These are phyloP conservation scores for Arxiozyma slooffiae DNA, from an alignment of 1,139 yeast species.

Conservation along the genomic window DNA sequence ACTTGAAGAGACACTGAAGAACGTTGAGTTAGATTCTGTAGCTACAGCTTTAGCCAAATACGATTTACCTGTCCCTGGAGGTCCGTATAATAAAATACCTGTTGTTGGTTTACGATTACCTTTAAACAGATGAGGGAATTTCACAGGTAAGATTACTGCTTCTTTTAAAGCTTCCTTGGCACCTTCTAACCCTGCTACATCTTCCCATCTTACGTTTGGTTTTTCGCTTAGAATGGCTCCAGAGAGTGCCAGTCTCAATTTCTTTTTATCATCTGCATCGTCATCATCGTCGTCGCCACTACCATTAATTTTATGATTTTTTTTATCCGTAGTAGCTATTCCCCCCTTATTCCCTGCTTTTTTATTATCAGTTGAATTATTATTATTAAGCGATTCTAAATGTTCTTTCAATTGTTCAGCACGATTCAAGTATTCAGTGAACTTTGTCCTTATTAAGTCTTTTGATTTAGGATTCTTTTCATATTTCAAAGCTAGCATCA, in stretches of 20 bases:
- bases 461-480: constrained; percentile 87
- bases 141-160: constrained; percentile 91
- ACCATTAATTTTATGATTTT: constrained; percentile 8
- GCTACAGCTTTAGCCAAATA: constrained; percentile 97
- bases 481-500: constrained; percentile 91
- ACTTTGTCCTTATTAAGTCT: constrained; percentile 78
- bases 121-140: constrained; percentile 86
- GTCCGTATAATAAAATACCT: constrained; percentile 89
- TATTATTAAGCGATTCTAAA: constrained; percentile 50
- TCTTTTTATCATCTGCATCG: constrained; percentile 77
- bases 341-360: neutral
- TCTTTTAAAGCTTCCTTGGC: constrained; percentile 97
- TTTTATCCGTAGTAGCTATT: neutral
- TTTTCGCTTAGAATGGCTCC: constrained; percentile 87
- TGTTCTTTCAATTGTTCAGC: constrained; percentile 94
- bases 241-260: constrained; percentile 80
- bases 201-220: constrained; percentile 92
- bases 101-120: constrained; percentile 91
- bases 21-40: constrained; percentile 94
- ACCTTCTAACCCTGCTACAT: constrained; percentile 87
- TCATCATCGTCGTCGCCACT: constrained; percentile 67
- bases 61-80: constrained; percentile 98
- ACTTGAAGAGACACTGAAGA: constrained; percentile 88
- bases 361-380: constrained; percentile 30
- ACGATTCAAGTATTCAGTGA: constrained; percentile 81